Conservation (phyloP, 768 basidiomycete species). For the Termitomyces sp. region DNA sequence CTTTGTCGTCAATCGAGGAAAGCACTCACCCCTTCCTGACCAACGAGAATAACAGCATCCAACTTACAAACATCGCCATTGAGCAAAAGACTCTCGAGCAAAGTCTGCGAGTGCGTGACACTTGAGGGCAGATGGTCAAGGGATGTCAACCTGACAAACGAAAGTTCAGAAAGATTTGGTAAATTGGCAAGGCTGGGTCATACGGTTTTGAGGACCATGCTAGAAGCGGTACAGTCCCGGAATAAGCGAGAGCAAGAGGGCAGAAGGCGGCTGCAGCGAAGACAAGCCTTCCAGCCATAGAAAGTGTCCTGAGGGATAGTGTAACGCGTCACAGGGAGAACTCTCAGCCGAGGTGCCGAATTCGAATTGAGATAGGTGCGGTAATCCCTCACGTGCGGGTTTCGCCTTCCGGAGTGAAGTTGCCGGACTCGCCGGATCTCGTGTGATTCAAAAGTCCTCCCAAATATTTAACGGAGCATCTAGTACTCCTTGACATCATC, state of each 20-base stretch:
- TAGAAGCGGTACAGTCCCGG: slow-evolving; percentile 57
- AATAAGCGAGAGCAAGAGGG: slow-evolving; percentile 48
- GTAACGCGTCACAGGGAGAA: neutral
- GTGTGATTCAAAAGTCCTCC: neutral
- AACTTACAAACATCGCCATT: slow-evolving; percentile 50
- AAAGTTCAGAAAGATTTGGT: neutral
- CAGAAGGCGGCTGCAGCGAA: slow-evolving; percentile 38
- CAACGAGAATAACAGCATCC: slow-evolving; percentile 61
- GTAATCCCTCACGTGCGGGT: neutral
- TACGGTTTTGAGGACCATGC: slow-evolving; percentile 70
- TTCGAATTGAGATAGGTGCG: neutral
- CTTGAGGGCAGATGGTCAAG: slow-evolving; percentile 37
- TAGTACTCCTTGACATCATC: neutral
- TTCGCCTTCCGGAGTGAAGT: neutral
- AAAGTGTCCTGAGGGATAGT: neutral
- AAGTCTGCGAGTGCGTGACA: slow-evolving; percentile 22
- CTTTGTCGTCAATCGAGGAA: neutral
- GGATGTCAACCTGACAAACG: slow-evolving; percentile 36
- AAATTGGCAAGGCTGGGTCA: slow-evolving; percentile 1
- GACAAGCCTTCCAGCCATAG: slow-evolving; percentile 39
- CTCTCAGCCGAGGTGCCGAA: neutral
- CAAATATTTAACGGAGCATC: neutral
- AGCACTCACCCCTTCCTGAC: slow-evolving; percentile 65
- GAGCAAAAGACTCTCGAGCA: slow-evolving; percentile 40
- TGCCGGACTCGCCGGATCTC: slow-evolving; percentile 3